phyloP scores from a whole-genome alignment of 305 asterid species.

The Plantago rigida region DNA sequence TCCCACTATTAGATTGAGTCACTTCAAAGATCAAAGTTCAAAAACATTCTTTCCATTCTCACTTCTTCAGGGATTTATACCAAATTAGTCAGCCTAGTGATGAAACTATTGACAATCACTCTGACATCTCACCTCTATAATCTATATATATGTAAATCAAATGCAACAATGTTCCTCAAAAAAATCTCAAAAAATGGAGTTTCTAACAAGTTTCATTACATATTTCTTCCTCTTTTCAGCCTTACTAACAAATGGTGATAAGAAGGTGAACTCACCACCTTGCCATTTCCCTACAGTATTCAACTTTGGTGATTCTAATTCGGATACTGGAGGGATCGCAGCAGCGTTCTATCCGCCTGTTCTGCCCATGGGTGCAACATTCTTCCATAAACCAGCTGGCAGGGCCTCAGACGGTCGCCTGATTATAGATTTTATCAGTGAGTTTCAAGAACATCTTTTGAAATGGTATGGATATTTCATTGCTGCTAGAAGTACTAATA shows the following conservation, averaged over 20 bases:
- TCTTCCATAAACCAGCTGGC: constrained; percentile 10
- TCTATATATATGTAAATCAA: constrained; percentile 3
- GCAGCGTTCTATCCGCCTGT: constrained; percentile 2
- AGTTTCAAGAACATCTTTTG: not conserved
- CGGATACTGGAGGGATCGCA: constrained; percentile 6
- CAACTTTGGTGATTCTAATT: constrained; percentile 11
- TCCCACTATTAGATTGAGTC: not conserved
- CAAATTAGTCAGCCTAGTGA: constrained; percentile 10
- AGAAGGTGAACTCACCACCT: not conserved
- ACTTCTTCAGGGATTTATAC: not conserved
- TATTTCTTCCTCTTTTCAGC: not conserved
- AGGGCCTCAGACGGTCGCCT: constrained; percentile 10
- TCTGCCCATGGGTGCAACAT: not conserved
- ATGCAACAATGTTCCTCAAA: not conserved
- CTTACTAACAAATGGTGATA: constrained; percentile 5
- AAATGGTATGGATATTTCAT: not conserved
- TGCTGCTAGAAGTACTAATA: not conserved
- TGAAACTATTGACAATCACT: not conserved
- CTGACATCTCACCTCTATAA: not conserved
- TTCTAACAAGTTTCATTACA: not conserved
- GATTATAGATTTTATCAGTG: constrained; percentile 6
- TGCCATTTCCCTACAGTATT: constrained; percentile 3
- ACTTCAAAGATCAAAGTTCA: not conserved
- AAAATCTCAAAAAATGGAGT: not conserved
- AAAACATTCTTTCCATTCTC: not conserved